These are phyloP conservation scores for Brassica balearica DNA, from an alignment of 441 rosid genomes.

Conservation along the genomic window DNA sequence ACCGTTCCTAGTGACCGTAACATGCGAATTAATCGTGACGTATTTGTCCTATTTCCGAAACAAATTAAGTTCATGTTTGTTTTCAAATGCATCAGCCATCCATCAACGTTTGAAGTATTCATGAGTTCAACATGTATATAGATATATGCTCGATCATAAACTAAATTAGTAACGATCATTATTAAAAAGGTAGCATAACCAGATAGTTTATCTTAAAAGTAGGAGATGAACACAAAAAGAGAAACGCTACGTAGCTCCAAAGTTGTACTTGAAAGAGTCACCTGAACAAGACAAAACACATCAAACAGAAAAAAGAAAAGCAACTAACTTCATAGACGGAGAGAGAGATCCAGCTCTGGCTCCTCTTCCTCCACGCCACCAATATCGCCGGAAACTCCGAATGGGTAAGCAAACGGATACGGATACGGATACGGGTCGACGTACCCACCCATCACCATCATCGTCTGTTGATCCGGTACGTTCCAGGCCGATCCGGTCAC, in stretches of 20 bases:
- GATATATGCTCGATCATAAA: not conserved
- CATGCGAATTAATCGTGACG: no score
- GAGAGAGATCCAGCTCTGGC: conserved; percentile 66
- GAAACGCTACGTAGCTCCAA: conserved; percentile 25
- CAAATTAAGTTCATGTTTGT: not conserved
- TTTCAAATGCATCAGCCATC: conserved; percentile 12
- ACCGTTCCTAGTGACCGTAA: no score
- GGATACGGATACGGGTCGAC: conserved; percentile 35
- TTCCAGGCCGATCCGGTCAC: conserved; percentile 17
- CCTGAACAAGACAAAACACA: conserved; percentile 17
- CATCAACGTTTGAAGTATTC: not conserved
- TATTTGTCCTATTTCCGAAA: not conserved
- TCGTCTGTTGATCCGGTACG: conserved; percentile 29
- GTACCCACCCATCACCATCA: conserved; percentile 21
- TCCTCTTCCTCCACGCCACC: conserved; percentile 45
- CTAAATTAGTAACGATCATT: not conserved
- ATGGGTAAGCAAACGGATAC: conserved; percentile 22
- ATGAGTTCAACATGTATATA: not conserved
- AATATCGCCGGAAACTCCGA: conserved; percentile 16
- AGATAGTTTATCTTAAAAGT: not conserved
- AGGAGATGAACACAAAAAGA: conserved; percentile 18
- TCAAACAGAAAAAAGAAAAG: not conserved
- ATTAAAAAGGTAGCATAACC: not conserved
- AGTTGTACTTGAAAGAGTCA: conserved; percentile 30
- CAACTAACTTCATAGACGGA: conserved; percentile 53